Conservation (phyloP, 2,329 filamentous ascomycete species). For the Endoconidiophora polonica region DNA sequence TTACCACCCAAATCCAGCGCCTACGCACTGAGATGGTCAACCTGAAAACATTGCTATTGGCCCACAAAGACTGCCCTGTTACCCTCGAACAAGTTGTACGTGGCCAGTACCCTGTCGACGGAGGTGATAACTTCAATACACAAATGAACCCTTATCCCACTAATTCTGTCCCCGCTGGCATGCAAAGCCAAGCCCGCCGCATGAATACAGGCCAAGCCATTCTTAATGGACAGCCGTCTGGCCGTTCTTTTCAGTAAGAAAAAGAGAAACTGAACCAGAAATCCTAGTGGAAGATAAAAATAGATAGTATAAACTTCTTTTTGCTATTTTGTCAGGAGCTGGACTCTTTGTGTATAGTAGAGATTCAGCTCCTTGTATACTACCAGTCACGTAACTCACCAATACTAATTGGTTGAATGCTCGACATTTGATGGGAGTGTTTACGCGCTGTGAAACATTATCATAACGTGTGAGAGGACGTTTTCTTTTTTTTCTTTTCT, state of each 20-base stretch:
- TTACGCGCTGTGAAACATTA: background rate
- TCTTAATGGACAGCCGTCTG: slow-evolving; percentile 8
- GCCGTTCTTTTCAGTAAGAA: slow-evolving; percentile 3
- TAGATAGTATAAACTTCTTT: background rate
- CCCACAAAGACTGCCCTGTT: slow-evolving; percentile 91
- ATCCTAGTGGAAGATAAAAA: background rate
- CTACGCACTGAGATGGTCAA: slow-evolving; percentile 88
- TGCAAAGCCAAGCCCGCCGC: slow-evolving; percentile 5
- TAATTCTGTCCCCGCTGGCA: background rate
- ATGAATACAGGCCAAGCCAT: slow-evolving; percentile 10
- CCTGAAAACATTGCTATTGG: slow-evolving; percentile 78
- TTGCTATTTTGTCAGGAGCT: background rate
- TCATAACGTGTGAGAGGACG: background rate
- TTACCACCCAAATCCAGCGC: slow-evolving; percentile 68
- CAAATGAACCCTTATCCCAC: slow-evolving; percentile 38
- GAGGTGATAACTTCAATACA: slow-evolving; percentile 34
- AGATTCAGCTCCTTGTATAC: too few relatives aligned
- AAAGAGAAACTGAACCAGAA: background rate
- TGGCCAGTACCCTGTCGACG: slow-evolving; percentile 35
- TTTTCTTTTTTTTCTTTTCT: too few relatives aligned
- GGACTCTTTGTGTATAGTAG: too few relatives aligned
- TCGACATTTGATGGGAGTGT: too few relatives aligned
- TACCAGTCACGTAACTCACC: too few relatives aligned
- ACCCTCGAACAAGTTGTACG: slow-evolving; percentile 54
- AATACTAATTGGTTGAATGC: too few relatives aligned